These are phyloP conservation scores for Sanghuangporus baumii DNA, from an alignment of 1,284 basidiomycete genomes.

Conservation along the genomic window DNA sequence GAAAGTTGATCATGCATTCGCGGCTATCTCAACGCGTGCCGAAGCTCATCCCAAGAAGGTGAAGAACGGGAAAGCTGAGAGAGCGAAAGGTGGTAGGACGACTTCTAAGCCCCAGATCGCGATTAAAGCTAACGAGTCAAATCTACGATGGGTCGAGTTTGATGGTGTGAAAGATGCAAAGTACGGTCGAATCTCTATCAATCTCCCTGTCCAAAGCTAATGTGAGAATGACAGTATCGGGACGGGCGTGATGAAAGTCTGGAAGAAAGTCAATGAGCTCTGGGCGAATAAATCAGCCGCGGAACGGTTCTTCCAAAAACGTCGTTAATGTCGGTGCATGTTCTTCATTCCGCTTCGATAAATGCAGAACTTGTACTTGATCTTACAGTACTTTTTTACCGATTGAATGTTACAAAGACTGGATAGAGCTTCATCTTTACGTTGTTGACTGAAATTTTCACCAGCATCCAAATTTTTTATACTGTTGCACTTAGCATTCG, in stretches of 20 bases:
- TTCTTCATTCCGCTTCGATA: neutral
- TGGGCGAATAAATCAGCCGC: neutral
- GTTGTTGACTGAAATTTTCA: too few species aligned
- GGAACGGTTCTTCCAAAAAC: neutral
- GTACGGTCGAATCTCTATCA: constrained; percentile 20
- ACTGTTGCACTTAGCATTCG: too few species aligned
- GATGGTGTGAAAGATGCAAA: constrained; percentile 25
- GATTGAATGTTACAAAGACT: too few species aligned
- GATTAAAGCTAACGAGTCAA: neutral
- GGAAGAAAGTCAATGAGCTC: constrained; percentile 32
- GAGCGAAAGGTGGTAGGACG: constrained; percentile 8
- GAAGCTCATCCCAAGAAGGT: constrained; percentile 5
- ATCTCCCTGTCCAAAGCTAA: neutral
- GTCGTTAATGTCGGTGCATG: neutral
- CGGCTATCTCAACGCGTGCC: constrained; percentile 1
- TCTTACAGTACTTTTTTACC: too few species aligned
- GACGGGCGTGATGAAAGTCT: constrained; percentile 57
- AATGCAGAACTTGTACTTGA: too few species aligned
- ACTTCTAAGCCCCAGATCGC: neutral
- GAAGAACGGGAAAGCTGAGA: constrained; percentile 2
- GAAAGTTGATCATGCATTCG: constrained; percentile 25
- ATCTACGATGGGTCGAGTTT: constrained; percentile 25
- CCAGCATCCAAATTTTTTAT: too few species aligned
- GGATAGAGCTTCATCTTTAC: too few species aligned
- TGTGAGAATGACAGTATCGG: constrained; percentile 39